Evolutionary conservation across 352 stramenopile genomes (phyloP).

Genomic region (Globisporangium nagaii): DNA sequence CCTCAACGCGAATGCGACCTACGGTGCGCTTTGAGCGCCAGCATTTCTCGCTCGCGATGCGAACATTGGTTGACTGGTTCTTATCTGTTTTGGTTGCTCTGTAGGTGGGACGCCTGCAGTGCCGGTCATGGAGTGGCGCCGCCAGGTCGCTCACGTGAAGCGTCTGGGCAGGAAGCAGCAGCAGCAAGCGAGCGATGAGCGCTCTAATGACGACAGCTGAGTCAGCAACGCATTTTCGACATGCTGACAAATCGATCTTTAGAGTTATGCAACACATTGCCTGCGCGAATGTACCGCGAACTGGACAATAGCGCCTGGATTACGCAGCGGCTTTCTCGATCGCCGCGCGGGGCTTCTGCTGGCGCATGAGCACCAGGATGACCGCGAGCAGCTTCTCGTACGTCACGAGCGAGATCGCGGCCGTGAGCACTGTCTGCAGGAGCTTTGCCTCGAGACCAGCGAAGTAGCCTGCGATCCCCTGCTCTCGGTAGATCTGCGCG

Average conservation of each 20-base stretch:
- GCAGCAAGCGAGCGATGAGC: not conserved
- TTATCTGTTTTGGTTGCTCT: constrained; percentile 6
- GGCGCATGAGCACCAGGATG: constrained; percentile 49
- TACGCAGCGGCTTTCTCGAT: constrained; percentile 39
- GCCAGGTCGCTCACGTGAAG: constrained; percentile 55
- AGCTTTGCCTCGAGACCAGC: constrained; percentile 92
- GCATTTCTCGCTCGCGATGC: not conserved
- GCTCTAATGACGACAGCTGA: not conserved
- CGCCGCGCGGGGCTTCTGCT: constrained; percentile 15
- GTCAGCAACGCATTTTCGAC: too few species aligned
- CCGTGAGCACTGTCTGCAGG: constrained; percentile 91
- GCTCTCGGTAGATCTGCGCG: constrained; percentile 46
- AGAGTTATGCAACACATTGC: too few species aligned
- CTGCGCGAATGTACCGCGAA: too few species aligned
- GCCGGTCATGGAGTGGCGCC: constrained; percentile 74
- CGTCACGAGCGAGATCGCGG: constrained; percentile 90
- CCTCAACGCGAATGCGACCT: constrained; percentile 43
- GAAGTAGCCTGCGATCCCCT: constrained; percentile 82
- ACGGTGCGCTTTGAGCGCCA: constrained; percentile 24
- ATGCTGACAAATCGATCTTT: too few species aligned
- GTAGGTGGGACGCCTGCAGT: constrained; percentile 65
- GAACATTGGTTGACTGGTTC: too few species aligned
- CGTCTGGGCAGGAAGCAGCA: constrained; percentile 35
- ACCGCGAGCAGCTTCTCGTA: constrained; percentile 89
- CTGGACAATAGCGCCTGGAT: too few species aligned